A percentile compares a stretch with the other conserved stretches of the same genome.
Conservation (phyloP, 768 basidiomycete genomes). For the Mycena amicta region DNA sequence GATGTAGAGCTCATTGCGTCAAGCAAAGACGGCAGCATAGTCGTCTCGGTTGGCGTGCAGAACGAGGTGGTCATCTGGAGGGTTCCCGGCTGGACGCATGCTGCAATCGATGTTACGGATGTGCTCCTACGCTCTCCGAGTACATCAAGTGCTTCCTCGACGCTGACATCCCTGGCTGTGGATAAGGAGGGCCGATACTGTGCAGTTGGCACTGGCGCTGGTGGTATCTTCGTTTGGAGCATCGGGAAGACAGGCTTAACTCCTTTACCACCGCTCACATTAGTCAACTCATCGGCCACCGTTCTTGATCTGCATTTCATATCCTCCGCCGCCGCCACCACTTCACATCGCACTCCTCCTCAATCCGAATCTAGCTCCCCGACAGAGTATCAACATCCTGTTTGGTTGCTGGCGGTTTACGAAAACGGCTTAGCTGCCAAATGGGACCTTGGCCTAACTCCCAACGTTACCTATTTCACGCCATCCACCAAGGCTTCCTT, state of each 20-base stretch:
- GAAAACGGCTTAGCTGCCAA: constrained; percentile 60
- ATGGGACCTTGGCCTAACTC: constrained; percentile 47
- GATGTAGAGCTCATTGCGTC: constrained; percentile 83
- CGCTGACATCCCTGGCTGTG: constrained; percentile 64
- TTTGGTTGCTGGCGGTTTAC: constrained; percentile 52
- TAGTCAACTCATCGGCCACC: constrained; percentile 46
- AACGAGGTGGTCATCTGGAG: constrained; percentile 80
- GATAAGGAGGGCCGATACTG: constrained; percentile 62
- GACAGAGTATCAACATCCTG: constrained; percentile 22
- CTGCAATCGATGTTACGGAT: constrained; percentile 54
- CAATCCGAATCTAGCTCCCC: constrained; percentile 37
- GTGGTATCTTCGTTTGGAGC: constrained; percentile 66
- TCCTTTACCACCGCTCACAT: constrained; percentile 43
- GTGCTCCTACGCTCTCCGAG: constrained; percentile 53
- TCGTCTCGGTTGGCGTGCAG: constrained; percentile 75
- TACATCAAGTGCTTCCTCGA: constrained; percentile 49
- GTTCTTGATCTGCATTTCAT: constrained; percentile 61
- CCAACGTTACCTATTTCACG: constrained; percentile 39
- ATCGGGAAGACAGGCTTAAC: constrained; percentile 43
- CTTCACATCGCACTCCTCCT: constrained; percentile 22
- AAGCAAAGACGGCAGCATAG: constrained; percentile 64
- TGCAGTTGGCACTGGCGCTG: constrained; percentile 73
- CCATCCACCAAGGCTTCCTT: constrained; percentile 48
- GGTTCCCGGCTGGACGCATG: constrained; percentile 40
- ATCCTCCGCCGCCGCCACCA: constrained; percentile 23